Percentiles rank a stretch among this genome's conserved stretches.
Evolutionary conservation across 352 stramenopile genomes (phyloP).

Genomic region (Stramenopiles sp.): DNA sequence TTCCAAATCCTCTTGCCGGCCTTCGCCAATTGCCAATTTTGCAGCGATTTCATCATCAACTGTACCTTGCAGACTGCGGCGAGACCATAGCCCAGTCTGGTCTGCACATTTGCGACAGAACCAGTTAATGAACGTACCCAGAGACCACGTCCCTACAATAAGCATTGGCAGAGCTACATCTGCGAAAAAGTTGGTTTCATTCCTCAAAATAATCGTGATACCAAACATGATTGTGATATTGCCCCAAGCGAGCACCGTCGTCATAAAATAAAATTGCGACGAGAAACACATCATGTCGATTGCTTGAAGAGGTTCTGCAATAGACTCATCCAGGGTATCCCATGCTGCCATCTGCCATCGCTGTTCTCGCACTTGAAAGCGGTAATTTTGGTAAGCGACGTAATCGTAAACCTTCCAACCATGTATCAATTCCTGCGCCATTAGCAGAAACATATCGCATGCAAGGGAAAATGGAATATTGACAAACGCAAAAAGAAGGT

Average conservation of each 20-base stretch:
- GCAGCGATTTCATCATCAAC: constrained; percentile 84
- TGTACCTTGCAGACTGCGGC: constrained; percentile 66
- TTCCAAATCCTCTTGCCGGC: constrained; percentile 75
- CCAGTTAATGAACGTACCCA: constrained; percentile 43
- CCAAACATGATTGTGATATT: constrained; percentile 75
- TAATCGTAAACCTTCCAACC: constrained; percentile 95
- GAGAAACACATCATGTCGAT: constrained; percentile 86
- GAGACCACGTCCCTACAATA: constrained; percentile 45
- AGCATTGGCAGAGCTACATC: constrained; percentile 72
- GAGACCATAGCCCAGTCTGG: constrained; percentile 64
- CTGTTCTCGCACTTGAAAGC: constrained; percentile 72
- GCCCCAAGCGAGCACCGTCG: constrained; percentile 49
- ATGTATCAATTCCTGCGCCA: constrained; percentile 81
- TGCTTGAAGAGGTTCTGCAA: constrained; percentile 69
- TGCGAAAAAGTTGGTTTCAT: constrained; percentile 71
- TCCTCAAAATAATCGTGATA: constrained; percentile 72
- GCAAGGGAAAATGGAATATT: constrained; percentile 80
- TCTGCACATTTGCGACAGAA: constrained; percentile 44
- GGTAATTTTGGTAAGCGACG: constrained; percentile 79
- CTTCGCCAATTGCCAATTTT: constrained; percentile 76
- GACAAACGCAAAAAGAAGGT: constrained; percentile 74
- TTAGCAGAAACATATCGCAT: constrained; percentile 79
- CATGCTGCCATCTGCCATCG: constrained; percentile 68
- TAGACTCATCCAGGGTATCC: constrained; percentile 66
- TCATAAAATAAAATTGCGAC: constrained; percentile 73